Conservation (phyloP, 1,284 basidiomycete species). For the Apiotrichum veenhuisii region DNA sequence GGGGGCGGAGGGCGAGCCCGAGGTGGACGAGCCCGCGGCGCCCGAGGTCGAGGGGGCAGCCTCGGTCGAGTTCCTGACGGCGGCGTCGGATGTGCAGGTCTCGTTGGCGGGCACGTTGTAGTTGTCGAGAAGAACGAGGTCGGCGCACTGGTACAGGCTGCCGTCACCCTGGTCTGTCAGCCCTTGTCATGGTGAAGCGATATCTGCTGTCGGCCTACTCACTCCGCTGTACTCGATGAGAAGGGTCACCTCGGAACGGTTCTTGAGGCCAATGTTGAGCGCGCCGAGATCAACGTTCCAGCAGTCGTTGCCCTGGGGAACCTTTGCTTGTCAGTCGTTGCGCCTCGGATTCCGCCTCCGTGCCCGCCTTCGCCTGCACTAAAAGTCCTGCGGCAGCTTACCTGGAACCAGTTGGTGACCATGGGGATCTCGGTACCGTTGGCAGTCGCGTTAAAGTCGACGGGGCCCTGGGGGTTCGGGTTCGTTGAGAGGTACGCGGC, state of each 20-base stretch:
- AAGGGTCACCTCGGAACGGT: constrained; percentile 43
- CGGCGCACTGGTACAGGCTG: constrained; percentile 68
- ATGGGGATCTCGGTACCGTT: constrained; percentile 39
- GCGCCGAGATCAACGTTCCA: constrained; percentile 58
- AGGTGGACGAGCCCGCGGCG: constrained; percentile 2
- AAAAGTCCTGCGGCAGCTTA: constrained; percentile 30
- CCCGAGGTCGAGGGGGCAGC: background rate
- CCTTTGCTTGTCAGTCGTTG: too few relatives aligned
- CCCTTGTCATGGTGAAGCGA: background rate
- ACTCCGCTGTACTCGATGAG: constrained; percentile 39
- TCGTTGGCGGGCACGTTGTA: constrained; percentile 52
- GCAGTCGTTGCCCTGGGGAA: constrained; percentile 60
- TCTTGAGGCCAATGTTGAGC: constrained; percentile 53
- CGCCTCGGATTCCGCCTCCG: too few relatives aligned
- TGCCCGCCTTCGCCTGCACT: too few relatives aligned
- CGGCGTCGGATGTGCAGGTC: constrained; percentile 47
- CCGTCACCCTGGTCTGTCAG: constrained; percentile 60
- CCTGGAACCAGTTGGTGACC: constrained; percentile 56
- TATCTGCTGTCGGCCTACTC: constrained; percentile 11
- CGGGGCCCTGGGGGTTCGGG: constrained; percentile 57
- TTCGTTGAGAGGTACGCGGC: constrained; percentile 56
- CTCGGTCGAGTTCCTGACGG: constrained; percentile 13
- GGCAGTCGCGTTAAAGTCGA: constrained; percentile 57
- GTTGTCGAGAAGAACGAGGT: constrained; percentile 61
- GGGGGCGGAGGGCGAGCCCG: background rate